These are phyloP conservation scores for Penstemon eatonii DNA, from an alignment of 257 asterid genomes.

Conservation along the genomic window DNA sequence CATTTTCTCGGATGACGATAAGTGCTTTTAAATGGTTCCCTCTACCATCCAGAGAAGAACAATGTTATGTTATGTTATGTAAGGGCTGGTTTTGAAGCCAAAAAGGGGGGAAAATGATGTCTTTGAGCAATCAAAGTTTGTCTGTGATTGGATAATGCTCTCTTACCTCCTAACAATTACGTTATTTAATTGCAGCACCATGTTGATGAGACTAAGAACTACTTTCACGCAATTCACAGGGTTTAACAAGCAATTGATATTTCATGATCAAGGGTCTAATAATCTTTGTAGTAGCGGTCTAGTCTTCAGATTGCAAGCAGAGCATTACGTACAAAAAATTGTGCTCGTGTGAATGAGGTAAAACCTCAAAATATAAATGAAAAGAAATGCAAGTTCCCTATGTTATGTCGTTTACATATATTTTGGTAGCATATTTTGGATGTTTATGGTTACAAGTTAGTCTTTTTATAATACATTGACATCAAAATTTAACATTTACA, in stretches of 20 bases:
- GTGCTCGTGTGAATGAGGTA: constrained; percentile 98
- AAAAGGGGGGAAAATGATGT: constrained; percentile 1
- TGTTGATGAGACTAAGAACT: constrained; percentile 95
- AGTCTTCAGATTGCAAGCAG: constrained; percentile 98
- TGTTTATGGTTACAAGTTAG: too few relatives aligned
- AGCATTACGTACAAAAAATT: constrained; percentile 90
- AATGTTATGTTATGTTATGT: neutral
- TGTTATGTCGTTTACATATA: too few relatives aligned
- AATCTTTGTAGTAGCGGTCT: neutral
- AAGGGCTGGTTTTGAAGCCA: neutral
- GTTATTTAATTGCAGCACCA: constrained; percentile 60
- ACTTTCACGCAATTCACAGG: neutral
- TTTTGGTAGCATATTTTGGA: too few relatives aligned
- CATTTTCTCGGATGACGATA: neutral
- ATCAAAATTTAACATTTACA: too few relatives aligned
- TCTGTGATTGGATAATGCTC: neutral
- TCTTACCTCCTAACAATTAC: neutral
- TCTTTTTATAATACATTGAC: neutral
- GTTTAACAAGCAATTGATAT: neutral
- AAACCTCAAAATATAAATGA: neutral
- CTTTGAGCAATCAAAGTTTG: constrained; percentile 11
- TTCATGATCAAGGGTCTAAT: neutral
- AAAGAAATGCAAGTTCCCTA: neutral
- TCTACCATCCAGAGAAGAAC: constrained; percentile 2
- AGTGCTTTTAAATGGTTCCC: constrained; percentile 6